A percentile compares a stretch with the other conserved stretches of the same genome.
Evolutionary conservation across 148 eudicot species (phyloP).

Genomic region (Rhododendron ovatum): DNA sequence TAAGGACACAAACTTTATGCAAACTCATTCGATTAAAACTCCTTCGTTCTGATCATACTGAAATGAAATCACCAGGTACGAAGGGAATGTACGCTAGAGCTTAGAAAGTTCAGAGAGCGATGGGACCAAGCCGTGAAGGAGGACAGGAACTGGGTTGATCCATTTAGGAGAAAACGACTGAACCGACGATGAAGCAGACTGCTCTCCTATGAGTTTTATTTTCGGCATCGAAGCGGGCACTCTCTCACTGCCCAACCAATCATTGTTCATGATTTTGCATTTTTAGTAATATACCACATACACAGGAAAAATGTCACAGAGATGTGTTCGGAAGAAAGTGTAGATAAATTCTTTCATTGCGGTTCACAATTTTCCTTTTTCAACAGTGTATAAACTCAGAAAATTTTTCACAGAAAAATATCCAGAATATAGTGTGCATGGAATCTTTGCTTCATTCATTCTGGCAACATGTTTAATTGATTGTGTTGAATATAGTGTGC

Average conservation of each 20-base stretch:
- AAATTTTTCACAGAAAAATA: not conserved
- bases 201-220: not conserved
- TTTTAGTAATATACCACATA: not conserved
- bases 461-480: not conserved
- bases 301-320: not conserved
- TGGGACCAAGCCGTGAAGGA: slow-evolving; percentile 65
- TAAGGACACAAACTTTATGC: too few species aligned
- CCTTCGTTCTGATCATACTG: too few species aligned
- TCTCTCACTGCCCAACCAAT: not conserved
- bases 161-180: slow-evolving; percentile 21
- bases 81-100: slow-evolving; percentile 32
- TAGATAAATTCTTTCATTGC: not conserved
- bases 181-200: not conserved
- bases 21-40: too few species aligned
- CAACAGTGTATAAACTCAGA: not conserved
- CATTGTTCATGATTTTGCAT: not conserved
- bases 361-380: not conserved
- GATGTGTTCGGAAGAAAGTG: not conserved
- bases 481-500: too few species aligned
- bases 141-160: slow-evolving; percentile 61
- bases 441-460: not conserved
- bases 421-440: not conserved
- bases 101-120: slow-evolving; percentile 33
- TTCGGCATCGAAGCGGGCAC: not conserved
- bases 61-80: slow-evolving; percentile 25